Percentiles rank a stretch among this genome's conserved stretches.
Conservation (phyloP, 164 flowering plant species). For the Echeveria elegans region DNA sequence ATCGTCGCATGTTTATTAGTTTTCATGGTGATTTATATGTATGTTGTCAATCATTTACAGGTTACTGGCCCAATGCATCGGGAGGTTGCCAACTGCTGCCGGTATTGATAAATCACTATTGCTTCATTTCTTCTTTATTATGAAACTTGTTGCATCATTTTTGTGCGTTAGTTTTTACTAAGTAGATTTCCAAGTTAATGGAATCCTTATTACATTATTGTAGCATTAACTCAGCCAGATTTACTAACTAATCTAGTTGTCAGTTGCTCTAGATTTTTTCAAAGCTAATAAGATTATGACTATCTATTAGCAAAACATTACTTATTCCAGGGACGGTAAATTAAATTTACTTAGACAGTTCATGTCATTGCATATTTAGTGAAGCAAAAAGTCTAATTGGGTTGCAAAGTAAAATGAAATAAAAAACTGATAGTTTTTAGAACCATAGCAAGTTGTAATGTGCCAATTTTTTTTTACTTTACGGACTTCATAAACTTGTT, state of each 20-base stretch:
- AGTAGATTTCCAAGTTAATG: neutral
- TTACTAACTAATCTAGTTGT: neutral
- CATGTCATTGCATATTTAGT: no score
- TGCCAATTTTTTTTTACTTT: no score
- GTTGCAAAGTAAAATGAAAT: no score
- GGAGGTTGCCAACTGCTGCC: conserved; percentile 94
- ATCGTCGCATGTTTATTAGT: neutral
- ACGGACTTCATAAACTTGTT: no score
- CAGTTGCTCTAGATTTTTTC: neutral
- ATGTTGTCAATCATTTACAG: conserved; percentile 24
- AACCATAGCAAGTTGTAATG: no score
- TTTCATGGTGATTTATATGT: neutral
- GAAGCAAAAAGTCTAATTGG: no score
- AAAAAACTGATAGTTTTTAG: no score
- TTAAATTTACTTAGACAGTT: no score
- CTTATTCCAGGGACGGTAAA: no score
- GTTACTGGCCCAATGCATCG: conserved; percentile 99
- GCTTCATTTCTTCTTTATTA: neutral
- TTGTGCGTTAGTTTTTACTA: neutral
- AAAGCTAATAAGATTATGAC: no score
- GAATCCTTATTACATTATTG: neutral
- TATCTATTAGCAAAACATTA: no score
- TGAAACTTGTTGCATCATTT: neutral
- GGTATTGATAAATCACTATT: conserved; percentile 28
- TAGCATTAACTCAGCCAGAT: no score